phyloP scores from a whole-genome alignment of 805 yeast species.

The Vanderwaltozyma verrucispora region DNA sequence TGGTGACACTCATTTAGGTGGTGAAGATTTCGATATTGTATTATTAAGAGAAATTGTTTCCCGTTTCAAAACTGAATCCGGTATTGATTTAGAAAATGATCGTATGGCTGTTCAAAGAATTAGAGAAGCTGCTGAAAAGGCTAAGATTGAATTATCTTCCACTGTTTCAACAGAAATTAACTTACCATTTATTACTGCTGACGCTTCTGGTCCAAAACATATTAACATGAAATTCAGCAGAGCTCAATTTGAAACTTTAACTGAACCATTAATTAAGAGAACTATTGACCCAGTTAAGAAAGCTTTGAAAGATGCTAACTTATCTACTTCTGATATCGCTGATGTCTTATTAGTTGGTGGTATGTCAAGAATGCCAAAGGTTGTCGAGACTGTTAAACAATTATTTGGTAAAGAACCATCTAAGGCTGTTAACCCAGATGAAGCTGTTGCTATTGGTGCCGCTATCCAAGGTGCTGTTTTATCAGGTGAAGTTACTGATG shows the following conservation, averaged over 20 bases:
- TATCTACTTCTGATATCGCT: conserved; percentile 74
- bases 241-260: conserved; percentile 61
- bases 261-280: conserved; percentile 74
- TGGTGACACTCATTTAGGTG: conserved; percentile 85
- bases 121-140: conserved; percentile 76
- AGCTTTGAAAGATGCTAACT: conserved; percentile 86
- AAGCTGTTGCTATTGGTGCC: conserved; percentile 99
- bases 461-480: conserved; percentile 99
- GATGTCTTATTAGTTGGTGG: conserved; percentile 98
- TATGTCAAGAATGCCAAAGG: conserved; percentile 98
- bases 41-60: conserved; percentile 76
- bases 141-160: conserved; percentile 70
- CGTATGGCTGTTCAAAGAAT: conserved; percentile 67
- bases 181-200: conserved; percentile 75
- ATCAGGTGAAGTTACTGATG: conserved; percentile 87
- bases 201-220: conserved; percentile 64
- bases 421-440: conserved; percentile 97
- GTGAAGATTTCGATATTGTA: conserved; percentile 81
- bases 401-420: conserved; percentile 78
- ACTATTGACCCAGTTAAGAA: conserved; percentile 91
- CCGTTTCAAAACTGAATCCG: conserved; percentile 64
- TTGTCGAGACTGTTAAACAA: conserved; percentile 29
- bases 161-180: conserved; percentile 57
- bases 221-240: conserved; percentile 57
- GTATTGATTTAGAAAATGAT: conserved; percentile 47